phyloP scores from a whole-genome alignment of 1,284 basidiomycete genomes.

The Trametes pubescens region DNA sequence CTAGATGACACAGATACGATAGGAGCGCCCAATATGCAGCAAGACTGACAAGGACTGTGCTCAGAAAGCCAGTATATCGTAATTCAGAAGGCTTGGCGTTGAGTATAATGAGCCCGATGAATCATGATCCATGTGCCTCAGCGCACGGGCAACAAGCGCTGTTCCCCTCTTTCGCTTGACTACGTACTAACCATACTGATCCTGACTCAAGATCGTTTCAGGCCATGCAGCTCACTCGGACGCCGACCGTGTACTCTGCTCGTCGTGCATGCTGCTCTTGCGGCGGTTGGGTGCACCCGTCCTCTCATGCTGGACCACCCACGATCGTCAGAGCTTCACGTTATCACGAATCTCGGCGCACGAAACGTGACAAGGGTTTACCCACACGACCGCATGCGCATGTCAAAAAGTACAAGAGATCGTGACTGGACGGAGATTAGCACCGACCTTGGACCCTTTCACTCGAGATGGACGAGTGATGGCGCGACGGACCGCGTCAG shows the following conservation, averaged over 20 bases:
- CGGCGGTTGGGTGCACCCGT: background rate
- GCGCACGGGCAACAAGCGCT: background rate
- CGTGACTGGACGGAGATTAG: constrained; percentile 13
- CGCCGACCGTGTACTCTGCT: background rate
- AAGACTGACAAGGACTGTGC: no score
- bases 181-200: background rate
- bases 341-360: constrained; percentile 7
- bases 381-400: constrained; percentile 16
- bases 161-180: background rate
- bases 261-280: background rate
- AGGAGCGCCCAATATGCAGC: background rate
- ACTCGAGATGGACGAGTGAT: background rate
- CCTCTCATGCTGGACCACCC: no score
- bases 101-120: background rate
- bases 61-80: background rate
- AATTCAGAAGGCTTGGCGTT: background rate
- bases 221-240: background rate
- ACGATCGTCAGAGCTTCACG: background rate
- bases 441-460: background rate
- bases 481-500: background rate
- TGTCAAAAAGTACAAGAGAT: constrained; percentile 8
- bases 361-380: constrained; percentile 13
- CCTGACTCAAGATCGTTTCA: background rate
- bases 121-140: constrained; percentile 1
- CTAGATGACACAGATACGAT: background rate